phyloP scores from a whole-genome alignment of 148 eudicot species.

The Selenicereus undatus region DNA sequence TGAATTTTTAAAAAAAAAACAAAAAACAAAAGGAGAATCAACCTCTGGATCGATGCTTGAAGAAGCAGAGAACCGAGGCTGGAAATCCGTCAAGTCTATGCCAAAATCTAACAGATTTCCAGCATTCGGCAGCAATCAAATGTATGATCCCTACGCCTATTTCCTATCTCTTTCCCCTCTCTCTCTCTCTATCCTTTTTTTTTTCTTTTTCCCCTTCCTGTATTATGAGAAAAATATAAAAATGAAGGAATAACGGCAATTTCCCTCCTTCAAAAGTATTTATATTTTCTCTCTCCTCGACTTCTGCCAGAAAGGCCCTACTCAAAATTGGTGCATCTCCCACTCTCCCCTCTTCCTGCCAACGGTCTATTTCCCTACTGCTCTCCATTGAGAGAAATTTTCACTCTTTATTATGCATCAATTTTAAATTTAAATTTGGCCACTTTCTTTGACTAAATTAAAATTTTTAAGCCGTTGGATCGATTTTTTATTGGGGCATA shows the following conservation, averaged over 20 bases:
- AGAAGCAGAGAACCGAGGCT: conserved; percentile 69
- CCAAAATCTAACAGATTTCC: conserved; percentile 30
- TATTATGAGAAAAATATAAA: neutral
- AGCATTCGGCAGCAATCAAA: conserved; percentile 30
- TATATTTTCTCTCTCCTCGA: neutral
- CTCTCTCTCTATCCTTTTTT: neutral
- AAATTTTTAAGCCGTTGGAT: neutral
- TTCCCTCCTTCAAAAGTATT: conserved; percentile 1
- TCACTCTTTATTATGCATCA: neutral
- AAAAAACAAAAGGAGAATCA: neutral
- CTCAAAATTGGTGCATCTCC: conserved; percentile 7
- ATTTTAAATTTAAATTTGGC: neutral
- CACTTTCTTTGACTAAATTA: neutral
- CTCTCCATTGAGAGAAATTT: neutral
- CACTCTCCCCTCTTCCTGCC: neutral
- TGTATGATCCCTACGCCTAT: conserved; percentile 19
- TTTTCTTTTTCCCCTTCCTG: neutral
- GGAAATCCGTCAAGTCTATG: conserved; percentile 36
- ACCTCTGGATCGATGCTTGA: conserved; percentile 67
- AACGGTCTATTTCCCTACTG: conserved; percentile 7
- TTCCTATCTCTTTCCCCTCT: conserved; percentile 2
- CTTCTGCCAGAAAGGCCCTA: neutral
- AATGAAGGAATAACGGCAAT: neutral
- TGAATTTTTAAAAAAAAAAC: neutral
- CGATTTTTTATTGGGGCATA: neutral